Conservation (phyloP, 1,284 basidiomycete genomes). For the Cryptococcus wingfieldii region DNA sequence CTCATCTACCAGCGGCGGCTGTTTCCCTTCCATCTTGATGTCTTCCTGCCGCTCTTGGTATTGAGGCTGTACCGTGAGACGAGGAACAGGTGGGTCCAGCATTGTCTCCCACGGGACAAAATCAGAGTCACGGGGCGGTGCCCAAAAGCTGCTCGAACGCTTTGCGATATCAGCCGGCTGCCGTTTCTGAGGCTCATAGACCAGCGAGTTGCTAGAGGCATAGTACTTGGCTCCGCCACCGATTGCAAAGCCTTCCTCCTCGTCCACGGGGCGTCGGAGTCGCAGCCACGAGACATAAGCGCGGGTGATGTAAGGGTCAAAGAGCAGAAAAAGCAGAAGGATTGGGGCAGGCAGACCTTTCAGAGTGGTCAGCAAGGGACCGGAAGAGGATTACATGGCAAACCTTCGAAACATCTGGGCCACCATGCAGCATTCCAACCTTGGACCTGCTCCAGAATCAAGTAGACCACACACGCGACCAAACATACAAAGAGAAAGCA, state of each 20-base stretch:
- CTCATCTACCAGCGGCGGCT: too few species aligned
- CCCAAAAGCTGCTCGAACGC: not conserved
- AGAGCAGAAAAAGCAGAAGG: slow-evolving; percentile 1
- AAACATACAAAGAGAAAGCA: slow-evolving; percentile 1
- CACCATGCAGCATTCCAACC: slow-evolving; percentile 21
- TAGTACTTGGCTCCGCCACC: not conserved
- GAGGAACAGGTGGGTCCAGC: too few species aligned
- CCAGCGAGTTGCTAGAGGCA: not conserved
- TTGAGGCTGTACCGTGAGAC: too few species aligned
- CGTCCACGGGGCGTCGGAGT: slow-evolving; percentile 4
- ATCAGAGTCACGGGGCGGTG: not conserved
- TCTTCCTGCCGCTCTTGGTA: too few species aligned
- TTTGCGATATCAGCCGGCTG: not conserved
- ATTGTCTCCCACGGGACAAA: too few species aligned
- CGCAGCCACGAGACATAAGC: slow-evolving; percentile 15
- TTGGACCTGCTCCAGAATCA: slow-evolving; percentile 14
- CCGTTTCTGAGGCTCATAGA: not conserved
- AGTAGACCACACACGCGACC: slow-evolving; percentile 4
- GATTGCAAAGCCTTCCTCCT: not conserved
- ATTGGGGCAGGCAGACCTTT: not conserved
- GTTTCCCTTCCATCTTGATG: too few species aligned
- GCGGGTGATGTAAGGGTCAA: slow-evolving; percentile 5
- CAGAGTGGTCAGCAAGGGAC: not conserved
- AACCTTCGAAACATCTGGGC: slow-evolving; percentile 17
- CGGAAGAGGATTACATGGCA: not conserved